Evolutionary conservation across 306 rosid species (phyloP).

Genomic region (Chamaecrista fasciculata): DNA sequence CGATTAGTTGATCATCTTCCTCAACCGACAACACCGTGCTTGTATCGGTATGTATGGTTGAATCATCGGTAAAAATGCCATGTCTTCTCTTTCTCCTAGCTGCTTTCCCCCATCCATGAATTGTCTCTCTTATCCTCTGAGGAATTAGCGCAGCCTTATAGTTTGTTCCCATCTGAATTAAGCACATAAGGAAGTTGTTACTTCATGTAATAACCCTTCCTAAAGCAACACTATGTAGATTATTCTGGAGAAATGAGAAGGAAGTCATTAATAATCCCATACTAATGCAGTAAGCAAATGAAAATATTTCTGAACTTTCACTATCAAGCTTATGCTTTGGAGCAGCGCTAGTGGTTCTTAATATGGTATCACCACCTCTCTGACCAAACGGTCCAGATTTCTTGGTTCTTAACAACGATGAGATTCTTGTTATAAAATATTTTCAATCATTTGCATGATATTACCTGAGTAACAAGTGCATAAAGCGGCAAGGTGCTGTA

Average conservation of each 20-base stretch:
- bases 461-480: slow-evolving; percentile 97
- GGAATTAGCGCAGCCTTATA: slow-evolving; percentile 93
- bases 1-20: slow-evolving; percentile 54
- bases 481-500: slow-evolving; percentile 95
- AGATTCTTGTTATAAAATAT: not conserved
- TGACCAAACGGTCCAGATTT: too few species aligned
- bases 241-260: not conserved
- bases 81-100: slow-evolving; percentile 87
- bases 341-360: too few species aligned
- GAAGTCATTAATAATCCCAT: not conserved
- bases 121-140: slow-evolving; percentile 79
- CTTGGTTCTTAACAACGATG: not conserved
- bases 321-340: not conserved
- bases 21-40: slow-evolving; percentile 76
- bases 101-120: slow-evolving; percentile 87
- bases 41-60: slow-evolving; percentile 76
- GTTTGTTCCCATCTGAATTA: slow-evolving; percentile 94
- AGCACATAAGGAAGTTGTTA: not conserved
- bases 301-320: not conserved
- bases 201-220: slow-evolving; percentile 2
- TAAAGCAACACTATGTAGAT: not conserved
- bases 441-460: not conserved
- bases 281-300: not conserved
- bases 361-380: not conserved
- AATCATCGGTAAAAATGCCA: slow-evolving; percentile 62